These are phyloP conservation scores for Periconia sp. DNA, from an alignment of 2,329 filamentous ascomycete genomes.

Conservation along the genomic window DNA sequence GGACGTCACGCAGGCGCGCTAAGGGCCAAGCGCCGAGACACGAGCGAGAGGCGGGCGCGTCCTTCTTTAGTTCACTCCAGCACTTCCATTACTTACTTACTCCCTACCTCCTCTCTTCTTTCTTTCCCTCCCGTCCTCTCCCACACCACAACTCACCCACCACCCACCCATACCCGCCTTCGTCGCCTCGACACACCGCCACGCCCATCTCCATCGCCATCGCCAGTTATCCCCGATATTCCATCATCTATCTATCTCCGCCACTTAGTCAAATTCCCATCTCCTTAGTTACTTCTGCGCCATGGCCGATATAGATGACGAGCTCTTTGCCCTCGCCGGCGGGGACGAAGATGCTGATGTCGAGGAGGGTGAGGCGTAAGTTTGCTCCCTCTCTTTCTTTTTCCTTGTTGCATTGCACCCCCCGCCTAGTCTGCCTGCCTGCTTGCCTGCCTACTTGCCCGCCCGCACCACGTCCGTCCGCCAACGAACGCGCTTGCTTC, in stretches of 20 bases:
- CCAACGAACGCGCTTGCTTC: slow-evolving; percentile 10
- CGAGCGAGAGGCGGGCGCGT: not conserved
- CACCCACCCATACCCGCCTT: too few relatives aligned
- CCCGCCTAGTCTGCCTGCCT: not conserved
- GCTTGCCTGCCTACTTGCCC: slow-evolving; percentile 8
- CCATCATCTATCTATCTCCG: not conserved
- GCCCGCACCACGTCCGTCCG: not conserved
- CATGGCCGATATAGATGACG: slow-evolving; percentile 86
- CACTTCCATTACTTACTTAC: not conserved
- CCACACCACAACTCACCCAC: slow-evolving; percentile 3
- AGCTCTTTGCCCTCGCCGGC: slow-evolving; percentile 89
- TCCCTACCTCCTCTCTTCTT: slow-evolving; percentile 13
- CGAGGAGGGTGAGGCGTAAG: slow-evolving; percentile 84
- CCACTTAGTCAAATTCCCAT: not conserved
- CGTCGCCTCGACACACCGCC: not conserved
- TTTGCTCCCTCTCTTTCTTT: slow-evolving; percentile 29
- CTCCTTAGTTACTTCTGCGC: slow-evolving; percentile 5
- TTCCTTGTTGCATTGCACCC: not conserved
- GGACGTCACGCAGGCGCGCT: slow-evolving; percentile 6
- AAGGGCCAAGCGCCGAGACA: not conserved
- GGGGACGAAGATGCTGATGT: slow-evolving; percentile 63
- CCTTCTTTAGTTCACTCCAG: slow-evolving; percentile 2
- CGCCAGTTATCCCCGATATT: not conserved
- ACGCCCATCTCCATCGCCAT: not conserved
- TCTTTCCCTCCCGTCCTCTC: slow-evolving; percentile 14